These are phyloP conservation scores for Monascus ruber DNA, from an alignment of 2,329 filamentous ascomycete genomes.

Conservation along the genomic window DNA sequence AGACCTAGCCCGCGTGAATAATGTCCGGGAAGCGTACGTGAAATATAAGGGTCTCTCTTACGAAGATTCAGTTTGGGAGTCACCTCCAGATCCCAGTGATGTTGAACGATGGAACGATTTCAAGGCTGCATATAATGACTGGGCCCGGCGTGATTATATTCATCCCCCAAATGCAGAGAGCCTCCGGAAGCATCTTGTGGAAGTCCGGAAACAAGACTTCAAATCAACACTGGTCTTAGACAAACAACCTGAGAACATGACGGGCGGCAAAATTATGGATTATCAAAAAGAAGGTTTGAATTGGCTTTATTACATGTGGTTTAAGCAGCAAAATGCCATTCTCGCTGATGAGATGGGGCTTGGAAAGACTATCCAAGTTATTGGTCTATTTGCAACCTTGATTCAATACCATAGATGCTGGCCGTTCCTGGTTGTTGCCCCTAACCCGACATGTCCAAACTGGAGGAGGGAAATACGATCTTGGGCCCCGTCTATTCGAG, in stretches of 20 bases:
- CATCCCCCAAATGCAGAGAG: conserved; percentile 41
- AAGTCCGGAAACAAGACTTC: conserved; percentile 58
- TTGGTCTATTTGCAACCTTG: conserved; percentile 66
- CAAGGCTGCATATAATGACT: conserved; percentile 72
- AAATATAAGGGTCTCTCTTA: conserved; percentile 92
- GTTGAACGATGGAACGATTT: conserved; percentile 65
- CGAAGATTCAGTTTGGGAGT: conserved; percentile 84
- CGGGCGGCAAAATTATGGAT: conserved; percentile 73
- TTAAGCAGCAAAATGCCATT: conserved; percentile 70
- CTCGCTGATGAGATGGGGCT: conserved; percentile 97
- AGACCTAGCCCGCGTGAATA: conserved; percentile 58
- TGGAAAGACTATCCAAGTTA: conserved; percentile 91
- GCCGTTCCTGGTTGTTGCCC: conserved; percentile 87
- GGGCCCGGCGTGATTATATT: conserved; percentile 67
- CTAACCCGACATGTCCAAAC: conserved; percentile 92
- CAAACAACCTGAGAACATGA: conserved; percentile 61
- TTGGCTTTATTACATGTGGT: conserved; percentile 89
- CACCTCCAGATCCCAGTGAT: conserved; percentile 55
- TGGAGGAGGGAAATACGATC: conserved; percentile 94
- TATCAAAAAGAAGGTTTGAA: conserved; percentile 92
- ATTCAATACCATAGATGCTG: conserved; percentile 62
- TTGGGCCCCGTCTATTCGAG: conserved; percentile 75
- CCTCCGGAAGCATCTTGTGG: conserved; percentile 56
- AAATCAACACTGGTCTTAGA: conserved; percentile 53
- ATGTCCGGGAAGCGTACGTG: conserved; percentile 64